These are phyloP conservation scores for Chrysanthemum makinoi DNA, from an alignment of 129 eudicot genomes.

Conservation along the genomic window DNA sequence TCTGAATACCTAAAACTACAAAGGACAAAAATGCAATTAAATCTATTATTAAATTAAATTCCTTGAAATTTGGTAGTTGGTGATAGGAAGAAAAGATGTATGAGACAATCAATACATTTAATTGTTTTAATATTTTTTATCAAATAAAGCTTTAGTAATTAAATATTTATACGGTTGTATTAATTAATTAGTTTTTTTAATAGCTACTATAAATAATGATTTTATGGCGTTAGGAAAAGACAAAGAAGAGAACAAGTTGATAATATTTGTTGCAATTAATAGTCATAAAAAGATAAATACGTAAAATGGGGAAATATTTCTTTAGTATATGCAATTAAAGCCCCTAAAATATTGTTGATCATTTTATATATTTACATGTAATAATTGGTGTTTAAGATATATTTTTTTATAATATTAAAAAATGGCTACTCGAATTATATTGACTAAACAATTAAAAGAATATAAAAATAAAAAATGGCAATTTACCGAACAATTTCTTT, in stretches of 20 bases:
- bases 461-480: background rate
- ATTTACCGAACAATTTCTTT: slow-evolving; percentile 6
- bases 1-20: too few relatives aligned
- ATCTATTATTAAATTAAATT: too few relatives aligned
- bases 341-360: background rate
- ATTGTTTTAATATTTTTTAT: too few relatives aligned
- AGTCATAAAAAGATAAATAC: background rate
- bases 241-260: background rate
- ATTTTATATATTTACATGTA: background rate
- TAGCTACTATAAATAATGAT: background rate
- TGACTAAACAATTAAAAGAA: slow-evolving; percentile 1
- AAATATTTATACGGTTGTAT: too few relatives aligned
- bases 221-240: background rate
- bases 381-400: slow-evolving; percentile 20
- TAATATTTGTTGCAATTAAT: background rate
- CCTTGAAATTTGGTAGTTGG: too few relatives aligned
- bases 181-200: too few relatives aligned
- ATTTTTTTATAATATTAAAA: background rate
- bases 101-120: too few relatives aligned
- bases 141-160: too few relatives aligned
- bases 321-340: background rate
- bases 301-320: background rate
- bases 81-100: too few relatives aligned
- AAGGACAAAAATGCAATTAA: too few relatives aligned
- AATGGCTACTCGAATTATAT: background rate